Evolutionary conservation across 1,284 basidiomycete species (phyloP).

Genomic region (Violaceomyces palustris): DNA sequence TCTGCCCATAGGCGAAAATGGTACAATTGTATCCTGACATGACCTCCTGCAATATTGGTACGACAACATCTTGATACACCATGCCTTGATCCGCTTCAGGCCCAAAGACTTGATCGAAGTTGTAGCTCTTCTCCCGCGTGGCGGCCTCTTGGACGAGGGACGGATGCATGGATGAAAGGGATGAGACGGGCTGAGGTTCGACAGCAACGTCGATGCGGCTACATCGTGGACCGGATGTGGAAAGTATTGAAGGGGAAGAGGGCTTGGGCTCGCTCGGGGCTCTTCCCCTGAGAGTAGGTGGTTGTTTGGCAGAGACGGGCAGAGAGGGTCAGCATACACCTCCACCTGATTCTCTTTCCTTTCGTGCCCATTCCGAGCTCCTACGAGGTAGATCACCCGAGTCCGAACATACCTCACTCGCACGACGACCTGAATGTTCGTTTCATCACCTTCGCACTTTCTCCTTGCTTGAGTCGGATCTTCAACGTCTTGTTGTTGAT

Average conservation of each 20-base stretch:
- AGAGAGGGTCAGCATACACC: not conserved
- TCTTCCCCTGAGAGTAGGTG: slow-evolving; percentile 8
- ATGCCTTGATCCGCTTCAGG: slow-evolving; percentile 93
- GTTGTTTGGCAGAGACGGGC: not conserved
- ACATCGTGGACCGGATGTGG: slow-evolving; percentile 39
- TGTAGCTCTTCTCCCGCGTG: slow-evolving; percentile 44
- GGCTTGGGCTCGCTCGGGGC: slow-evolving; percentile 24
- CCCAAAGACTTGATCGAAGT: slow-evolving; percentile 65
- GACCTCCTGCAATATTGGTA: slow-evolving; percentile 87
- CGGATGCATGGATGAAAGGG: slow-evolving; percentile 12
- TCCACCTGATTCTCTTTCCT: too few relatives aligned
- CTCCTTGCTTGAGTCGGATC: too few relatives aligned
- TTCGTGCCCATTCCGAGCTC: too few relatives aligned
- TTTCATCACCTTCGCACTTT: slow-evolving; percentile 19
- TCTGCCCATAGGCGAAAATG: slow-evolving; percentile 97
- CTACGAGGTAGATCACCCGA: too few relatives aligned
- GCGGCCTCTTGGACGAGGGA: slow-evolving; percentile 22
- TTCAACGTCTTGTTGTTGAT: too few relatives aligned
- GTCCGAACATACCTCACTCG: slow-evolving; percentile 34
- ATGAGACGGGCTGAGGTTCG: slow-evolving; percentile 29
- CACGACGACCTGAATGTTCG: slow-evolving; percentile 50
- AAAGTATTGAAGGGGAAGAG: slow-evolving; percentile 20
- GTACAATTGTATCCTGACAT: slow-evolving; percentile 95
- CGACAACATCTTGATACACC: slow-evolving; percentile 89
- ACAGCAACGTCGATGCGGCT: slow-evolving; percentile 38